Conservation (phyloP, 441 rosid genomes). For the Aquilaria agallochum region DNA sequence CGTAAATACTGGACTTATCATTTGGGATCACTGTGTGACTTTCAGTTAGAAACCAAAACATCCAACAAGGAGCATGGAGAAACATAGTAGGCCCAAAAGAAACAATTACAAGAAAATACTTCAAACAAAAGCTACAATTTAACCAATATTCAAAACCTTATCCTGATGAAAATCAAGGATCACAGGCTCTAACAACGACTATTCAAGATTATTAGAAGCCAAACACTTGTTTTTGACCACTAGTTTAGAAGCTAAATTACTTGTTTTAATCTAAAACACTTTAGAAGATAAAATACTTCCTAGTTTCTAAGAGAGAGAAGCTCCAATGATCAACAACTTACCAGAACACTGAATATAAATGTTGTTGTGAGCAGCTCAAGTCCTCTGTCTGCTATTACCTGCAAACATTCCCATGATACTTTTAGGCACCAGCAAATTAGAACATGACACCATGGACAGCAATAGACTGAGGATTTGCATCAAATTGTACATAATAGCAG, state of each 20-base stretch:
- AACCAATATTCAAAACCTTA: too few relatives aligned
- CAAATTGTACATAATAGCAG: neutral
- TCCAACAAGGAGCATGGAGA: too few relatives aligned
- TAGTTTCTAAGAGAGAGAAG: neutral
- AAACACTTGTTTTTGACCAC: too few relatives aligned
- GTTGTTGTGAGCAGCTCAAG: conserved; percentile 78
- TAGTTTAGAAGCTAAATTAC: too few relatives aligned
- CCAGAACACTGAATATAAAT: conserved; percentile 67
- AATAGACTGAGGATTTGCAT: neutral
- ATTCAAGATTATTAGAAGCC: too few relatives aligned
- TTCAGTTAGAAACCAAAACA: neutral
- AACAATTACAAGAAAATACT: neutral
- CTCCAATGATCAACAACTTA: conserved; percentile 28
- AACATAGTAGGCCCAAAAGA: neutral
- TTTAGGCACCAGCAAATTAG: neutral
- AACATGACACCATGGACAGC: conserved; percentile 4
- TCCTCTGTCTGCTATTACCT: conserved; percentile 84
- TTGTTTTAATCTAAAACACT: too few relatives aligned
- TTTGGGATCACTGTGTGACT: too few relatives aligned
- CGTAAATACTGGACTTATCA: neutral
- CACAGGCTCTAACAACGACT: neutral
- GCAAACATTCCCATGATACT: conserved; percentile 17
- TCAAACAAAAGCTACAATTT: too few relatives aligned
- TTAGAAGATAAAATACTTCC: neutral
- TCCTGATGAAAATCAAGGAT: too few relatives aligned